Evolutionary conservation across 441 rosid species (phyloP), one percentile per base, ranked within the genome.

Genomic region (Melastoma candidum): DNA sequence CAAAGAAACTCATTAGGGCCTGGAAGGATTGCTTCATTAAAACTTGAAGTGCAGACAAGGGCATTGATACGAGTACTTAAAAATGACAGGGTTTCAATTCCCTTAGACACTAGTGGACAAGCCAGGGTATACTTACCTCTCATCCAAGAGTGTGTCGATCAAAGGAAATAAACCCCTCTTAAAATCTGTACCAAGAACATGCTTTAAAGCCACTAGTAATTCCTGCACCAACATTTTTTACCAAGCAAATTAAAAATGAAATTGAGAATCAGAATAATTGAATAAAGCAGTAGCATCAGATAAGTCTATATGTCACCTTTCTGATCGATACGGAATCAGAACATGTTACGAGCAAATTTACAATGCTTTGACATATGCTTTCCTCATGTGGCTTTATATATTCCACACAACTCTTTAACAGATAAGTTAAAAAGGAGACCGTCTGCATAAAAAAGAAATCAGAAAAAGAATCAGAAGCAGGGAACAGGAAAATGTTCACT

Each of bases 181-280:
- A 74, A 89, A 94, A 77, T 94, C 99, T 47, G 99, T 94, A 57
- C 97, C 97, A 47, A 94, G 80, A 53, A 94, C 97, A 79, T 94
- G 99, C 74, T 94, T 94, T 49, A 94, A 71, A 46, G 99, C 90
- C 56, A 94, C 95, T 53, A 94, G 72, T 61, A 94, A 70, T 68
- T 94, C 99, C 97, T 94, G 87, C 77, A 80, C 57, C 69, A 67
- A 66, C 56, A 61, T 5, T 57, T 64, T 58, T 48, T 22, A 63
- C 36, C 36, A 26, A 55, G 46, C 55, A 70, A 26, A 9, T 3
- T 11, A 24, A 3, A 36, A 54, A 52, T 59, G 26, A 48, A 61
- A 48, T 24, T 59, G 53, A 65, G 12, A 68, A 48, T 14, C 25
- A 36, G 59, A 51, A 46, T 45, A 48, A 41, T 43, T 25, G 11